These are phyloP conservation scores for Tetrapisispora taiwanensis DNA, from an alignment of 805 yeast species.

Conservation along the genomic window DNA sequence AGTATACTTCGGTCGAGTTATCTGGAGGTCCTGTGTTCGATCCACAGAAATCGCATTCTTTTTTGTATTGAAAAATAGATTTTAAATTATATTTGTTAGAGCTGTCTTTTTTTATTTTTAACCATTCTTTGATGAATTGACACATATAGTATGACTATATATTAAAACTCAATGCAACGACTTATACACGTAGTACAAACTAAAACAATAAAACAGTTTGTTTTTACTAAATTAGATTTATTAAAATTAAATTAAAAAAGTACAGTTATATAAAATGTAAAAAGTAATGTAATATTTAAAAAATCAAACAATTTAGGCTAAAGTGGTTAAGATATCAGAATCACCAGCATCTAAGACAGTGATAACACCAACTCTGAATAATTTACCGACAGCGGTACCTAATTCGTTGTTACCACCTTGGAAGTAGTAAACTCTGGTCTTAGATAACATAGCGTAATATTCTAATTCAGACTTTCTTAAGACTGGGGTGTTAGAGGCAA, in stretches of 20 bases:
- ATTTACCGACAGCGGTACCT: constrained; percentile 99
- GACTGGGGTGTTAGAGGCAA: constrained; percentile 99
- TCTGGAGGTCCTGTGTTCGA: constrained; percentile 83
- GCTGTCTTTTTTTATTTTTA: not conserved
- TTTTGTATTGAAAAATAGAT: constrained; percentile 7
- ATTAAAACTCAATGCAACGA: no score
- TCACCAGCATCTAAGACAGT: constrained; percentile 98
- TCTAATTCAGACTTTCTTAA: constrained; percentile 99
- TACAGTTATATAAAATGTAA: constrained; percentile 1
- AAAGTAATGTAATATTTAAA: constrained; percentile 2
- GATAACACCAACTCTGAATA: constrained; percentile 98
- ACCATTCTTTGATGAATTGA: not conserved
- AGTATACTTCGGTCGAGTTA: constrained; percentile 25
- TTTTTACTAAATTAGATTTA: constrained; percentile 1
- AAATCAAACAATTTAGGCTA: constrained; percentile 25
- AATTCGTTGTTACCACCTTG: constrained; percentile 99
- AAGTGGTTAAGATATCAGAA: constrained; percentile 88
- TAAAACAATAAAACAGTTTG: no score
- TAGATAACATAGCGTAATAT: constrained; percentile 99
- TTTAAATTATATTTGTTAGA: not conserved
- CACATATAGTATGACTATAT: no score
- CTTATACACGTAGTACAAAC: no score
- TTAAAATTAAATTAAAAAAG: constrained; percentile 2
- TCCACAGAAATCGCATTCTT: constrained; percentile 59
- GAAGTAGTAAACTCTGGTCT: constrained; percentile 95